Conservation (phyloP, 768 basidiomycete species). For the Russula griseocarnosa region DNA sequence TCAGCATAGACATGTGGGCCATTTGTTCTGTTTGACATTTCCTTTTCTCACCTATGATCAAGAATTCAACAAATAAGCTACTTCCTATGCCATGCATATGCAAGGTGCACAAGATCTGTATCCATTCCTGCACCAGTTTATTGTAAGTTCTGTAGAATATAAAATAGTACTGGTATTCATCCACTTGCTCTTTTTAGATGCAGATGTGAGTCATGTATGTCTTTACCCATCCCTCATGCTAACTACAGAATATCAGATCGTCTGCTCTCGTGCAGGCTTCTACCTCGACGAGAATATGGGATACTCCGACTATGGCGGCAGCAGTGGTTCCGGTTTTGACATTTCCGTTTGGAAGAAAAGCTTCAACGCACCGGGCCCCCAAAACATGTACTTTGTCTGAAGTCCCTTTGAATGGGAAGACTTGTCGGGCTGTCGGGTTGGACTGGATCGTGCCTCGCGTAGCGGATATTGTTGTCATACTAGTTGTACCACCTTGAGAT, state of each 20-base stretch:
- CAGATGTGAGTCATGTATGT: constrained; percentile 41
- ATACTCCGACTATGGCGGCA: constrained; percentile 21
- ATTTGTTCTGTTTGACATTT: not conserved
- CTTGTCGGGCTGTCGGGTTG: too few relatives aligned
- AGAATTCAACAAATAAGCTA: constrained; percentile 51
- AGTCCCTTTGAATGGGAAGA: too few relatives aligned
- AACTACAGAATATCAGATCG: constrained; percentile 39
- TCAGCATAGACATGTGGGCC: constrained; percentile 33
- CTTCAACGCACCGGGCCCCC: constrained; percentile 20
- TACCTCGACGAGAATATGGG: constrained; percentile 40
- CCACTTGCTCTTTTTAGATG: constrained; percentile 41
- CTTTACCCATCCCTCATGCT: not conserved
- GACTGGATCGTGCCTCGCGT: not conserved
- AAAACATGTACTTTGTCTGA: constrained; percentile 26
- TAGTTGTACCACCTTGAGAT: not conserved
- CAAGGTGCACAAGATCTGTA: constrained; percentile 52
- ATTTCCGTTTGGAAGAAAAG: constrained; percentile 17
- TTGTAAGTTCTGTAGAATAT: constrained; percentile 36
- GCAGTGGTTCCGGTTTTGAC: constrained; percentile 7
- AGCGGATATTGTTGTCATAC: not conserved
- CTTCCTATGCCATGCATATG: constrained; percentile 50
- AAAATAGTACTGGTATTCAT: not conserved
- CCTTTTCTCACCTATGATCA: not conserved
- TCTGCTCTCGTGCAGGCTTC: constrained; percentile 51
- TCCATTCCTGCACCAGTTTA: constrained; percentile 61